phyloP scores from a whole-genome alignment of 305 asterid species.

The Fraxinus nigra region DNA sequence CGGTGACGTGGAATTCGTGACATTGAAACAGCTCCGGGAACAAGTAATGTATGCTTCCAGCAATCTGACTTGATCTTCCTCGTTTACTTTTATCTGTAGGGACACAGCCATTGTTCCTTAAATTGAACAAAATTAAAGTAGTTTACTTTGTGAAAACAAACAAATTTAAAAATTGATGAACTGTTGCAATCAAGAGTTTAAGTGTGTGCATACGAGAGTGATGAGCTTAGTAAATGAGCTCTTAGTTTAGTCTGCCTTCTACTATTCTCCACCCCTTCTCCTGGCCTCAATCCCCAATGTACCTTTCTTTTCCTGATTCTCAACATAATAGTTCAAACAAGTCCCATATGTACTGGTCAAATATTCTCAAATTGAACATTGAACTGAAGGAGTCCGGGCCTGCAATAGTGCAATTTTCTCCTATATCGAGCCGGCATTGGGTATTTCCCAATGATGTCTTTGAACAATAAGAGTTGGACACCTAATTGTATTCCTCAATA shows the following conservation, averaged over 20 bases:
- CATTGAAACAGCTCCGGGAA: slow-evolving; percentile 73
- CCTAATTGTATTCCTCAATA: not conserved
- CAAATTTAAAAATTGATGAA: not conserved
- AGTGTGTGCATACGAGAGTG: not conserved
- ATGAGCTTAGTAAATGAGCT: not conserved
- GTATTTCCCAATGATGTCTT: not conserved
- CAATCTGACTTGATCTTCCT: slow-evolving; percentile 21
- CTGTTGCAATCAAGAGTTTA: not conserved
- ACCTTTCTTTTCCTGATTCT: not conserved
- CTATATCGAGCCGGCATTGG: not conserved
- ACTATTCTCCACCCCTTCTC: not conserved
- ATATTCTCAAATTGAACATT: not conserved
- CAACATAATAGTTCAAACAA: not conserved
- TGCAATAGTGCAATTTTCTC: not conserved
- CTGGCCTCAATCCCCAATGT: not conserved
- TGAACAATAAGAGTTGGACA: not conserved
- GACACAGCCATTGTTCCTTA: not conserved
- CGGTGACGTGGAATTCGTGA: slow-evolving; percentile 44
- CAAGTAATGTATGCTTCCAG: slow-evolving; percentile 81
- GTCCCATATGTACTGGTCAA: not conserved
- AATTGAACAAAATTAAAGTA: not conserved
- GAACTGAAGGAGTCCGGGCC: not conserved
- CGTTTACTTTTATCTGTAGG: not conserved
- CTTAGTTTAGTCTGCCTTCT: not conserved
- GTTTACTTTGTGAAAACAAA: not conserved